Conservation (phyloP, 345 rosid genomes). For the Cardiospermum halicacabum region DNA sequence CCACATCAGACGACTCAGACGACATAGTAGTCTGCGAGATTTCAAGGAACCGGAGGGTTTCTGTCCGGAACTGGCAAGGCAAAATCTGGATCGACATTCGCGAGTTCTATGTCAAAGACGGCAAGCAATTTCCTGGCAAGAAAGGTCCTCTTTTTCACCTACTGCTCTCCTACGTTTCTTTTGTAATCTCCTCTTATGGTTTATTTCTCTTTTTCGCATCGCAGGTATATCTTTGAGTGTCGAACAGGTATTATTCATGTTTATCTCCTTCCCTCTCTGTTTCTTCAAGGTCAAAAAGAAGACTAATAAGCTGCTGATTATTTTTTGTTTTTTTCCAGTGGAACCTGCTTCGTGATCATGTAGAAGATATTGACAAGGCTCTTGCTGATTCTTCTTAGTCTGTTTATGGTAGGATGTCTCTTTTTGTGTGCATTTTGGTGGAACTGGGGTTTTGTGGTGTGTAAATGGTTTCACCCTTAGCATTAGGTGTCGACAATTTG, state of each 20-base stretch:
- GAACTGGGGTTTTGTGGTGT: too few relatives aligned
- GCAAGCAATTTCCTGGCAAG: conserved; percentile 74
- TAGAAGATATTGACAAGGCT: conserved; percentile 61
- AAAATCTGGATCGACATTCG: conserved; percentile 79
- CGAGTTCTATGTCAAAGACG: conserved; percentile 84
- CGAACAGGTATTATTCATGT: conserved; percentile 60
- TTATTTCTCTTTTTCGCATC: conserved; percentile 12
- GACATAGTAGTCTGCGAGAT: conserved; percentile 82
- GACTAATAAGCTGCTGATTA: too few relatives aligned
- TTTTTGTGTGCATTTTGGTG: too few relatives aligned
- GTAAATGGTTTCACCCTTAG: too few relatives aligned
- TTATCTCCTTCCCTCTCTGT: background rate
- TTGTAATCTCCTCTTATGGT: background rate
- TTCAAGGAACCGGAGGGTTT: conserved; percentile 78
- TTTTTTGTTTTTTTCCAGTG: conserved; percentile 40
- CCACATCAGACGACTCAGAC: conserved; percentile 57
- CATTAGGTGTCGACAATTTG: too few relatives aligned
- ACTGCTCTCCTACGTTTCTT: background rate
- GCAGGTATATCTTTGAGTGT: conserved; percentile 73
- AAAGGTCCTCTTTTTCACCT: conserved; percentile 45
- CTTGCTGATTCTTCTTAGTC: conserved; percentile 39
- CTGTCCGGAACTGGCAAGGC: conserved; percentile 85
- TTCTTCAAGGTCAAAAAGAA: too few relatives aligned
- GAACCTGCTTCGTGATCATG: conserved; percentile 54
- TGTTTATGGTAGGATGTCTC: too few relatives aligned